phyloP scores from a whole-genome alignment of 2,329 filamentous ascomycete genomes.

The Xylaria sp. region DNA sequence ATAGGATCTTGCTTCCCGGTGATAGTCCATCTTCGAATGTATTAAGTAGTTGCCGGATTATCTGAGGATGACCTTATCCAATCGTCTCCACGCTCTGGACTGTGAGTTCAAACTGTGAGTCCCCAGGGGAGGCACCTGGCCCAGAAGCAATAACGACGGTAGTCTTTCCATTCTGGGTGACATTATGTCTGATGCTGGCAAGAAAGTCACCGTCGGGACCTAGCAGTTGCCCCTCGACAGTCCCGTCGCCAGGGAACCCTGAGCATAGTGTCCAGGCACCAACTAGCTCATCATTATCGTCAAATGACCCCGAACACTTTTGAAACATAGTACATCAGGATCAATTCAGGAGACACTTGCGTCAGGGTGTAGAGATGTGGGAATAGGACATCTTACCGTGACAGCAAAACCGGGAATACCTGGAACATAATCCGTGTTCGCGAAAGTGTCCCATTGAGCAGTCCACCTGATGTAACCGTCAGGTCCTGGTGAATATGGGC shows the following conservation, averaged over 20 bases:
- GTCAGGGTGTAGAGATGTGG: too few species aligned
- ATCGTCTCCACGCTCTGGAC: slow-evolving; percentile 12
- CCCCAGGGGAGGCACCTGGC: neutral
- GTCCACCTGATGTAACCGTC: slow-evolving; percentile 19
- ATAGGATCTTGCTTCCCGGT: too few species aligned
- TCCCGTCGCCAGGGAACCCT: slow-evolving; percentile 9
- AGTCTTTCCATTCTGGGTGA: slow-evolving; percentile 21
- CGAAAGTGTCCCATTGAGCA: slow-evolving; percentile 14
- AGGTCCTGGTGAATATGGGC: slow-evolving; percentile 1
- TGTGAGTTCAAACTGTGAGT: neutral
- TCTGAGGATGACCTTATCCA: too few species aligned
- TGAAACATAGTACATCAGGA: neutral
- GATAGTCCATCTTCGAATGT: too few species aligned
- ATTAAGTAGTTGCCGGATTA: too few species aligned
- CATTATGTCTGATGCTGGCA: slow-evolving; percentile 19
- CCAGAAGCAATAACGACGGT: slow-evolving; percentile 17
- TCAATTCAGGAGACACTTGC: too few species aligned
- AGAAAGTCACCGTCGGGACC: slow-evolving; percentile 8
- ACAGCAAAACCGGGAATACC: slow-evolving; percentile 23
- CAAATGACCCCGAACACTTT: slow-evolving; percentile 18
- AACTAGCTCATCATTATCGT: slow-evolving; percentile 2
- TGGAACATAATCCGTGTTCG: slow-evolving; percentile 8
- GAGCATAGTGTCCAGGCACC: slow-evolving; percentile 24
- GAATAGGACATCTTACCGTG: slow-evolving; percentile 11
- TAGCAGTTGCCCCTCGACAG: slow-evolving; percentile 18